These are phyloP conservation scores for Closterium sp. DNA, from an alignment of 139 green algal species.

Conservation along the genomic window DNA sequence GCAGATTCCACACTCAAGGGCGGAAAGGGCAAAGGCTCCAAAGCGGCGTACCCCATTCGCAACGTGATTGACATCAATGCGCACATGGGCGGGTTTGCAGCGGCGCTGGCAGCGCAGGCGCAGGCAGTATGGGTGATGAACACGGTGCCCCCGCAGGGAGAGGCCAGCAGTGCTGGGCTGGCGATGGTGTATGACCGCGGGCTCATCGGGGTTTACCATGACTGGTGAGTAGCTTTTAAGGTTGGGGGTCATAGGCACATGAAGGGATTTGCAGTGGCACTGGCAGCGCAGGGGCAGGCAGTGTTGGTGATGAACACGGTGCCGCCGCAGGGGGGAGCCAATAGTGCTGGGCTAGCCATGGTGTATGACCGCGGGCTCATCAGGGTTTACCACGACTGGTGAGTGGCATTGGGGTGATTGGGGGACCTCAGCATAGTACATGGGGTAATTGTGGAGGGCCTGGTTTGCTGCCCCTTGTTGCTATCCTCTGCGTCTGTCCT, in stretches of 20 bases:
- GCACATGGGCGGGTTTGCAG: slow-evolving; percentile 15
- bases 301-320: not conserved
- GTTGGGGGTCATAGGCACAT: not conserved
- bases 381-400: not conserved
- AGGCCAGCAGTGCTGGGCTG: not conserved
- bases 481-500: not conserved
- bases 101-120: not conserved
- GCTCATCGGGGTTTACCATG: slow-evolving; percentile 15
- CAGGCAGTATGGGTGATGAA: slow-evolving; percentile 29
- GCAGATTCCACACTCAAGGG: not conserved
- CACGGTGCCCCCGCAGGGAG: not conserved
- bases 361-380: not conserved
- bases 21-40: not conserved
- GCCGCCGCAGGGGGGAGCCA: not conserved
- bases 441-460: too few species aligned
- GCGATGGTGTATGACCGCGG: slow-evolving; percentile 16
- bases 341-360: not conserved
- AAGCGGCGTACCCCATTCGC: not conserved
- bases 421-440: too few species aligned
- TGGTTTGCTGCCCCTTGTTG: too few species aligned
- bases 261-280: not conserved
- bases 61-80: slow-evolving; percentile 34
- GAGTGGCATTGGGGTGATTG: not conserved
- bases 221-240: not conserved
- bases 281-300: not conserved